Evolutionary conservation across 148 eudicot species (phyloP).

Genomic region (Silene uniflora): DNA sequence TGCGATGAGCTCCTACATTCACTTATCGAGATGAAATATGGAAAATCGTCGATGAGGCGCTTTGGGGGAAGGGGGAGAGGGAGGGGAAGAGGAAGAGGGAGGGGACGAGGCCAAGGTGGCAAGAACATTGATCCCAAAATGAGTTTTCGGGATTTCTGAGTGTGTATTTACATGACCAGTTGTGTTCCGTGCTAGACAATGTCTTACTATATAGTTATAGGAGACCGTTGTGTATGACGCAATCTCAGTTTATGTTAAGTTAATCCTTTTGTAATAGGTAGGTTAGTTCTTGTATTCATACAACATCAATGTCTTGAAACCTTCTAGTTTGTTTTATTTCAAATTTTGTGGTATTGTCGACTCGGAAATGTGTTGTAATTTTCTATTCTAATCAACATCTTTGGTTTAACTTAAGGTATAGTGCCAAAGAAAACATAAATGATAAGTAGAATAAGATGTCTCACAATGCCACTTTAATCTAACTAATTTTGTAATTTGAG

Average conservation of each 20-base stretch:
- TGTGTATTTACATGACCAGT: background rate
- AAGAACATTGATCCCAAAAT: constrained; percentile 69
- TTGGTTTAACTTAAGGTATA: background rate
- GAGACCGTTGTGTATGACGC: background rate
- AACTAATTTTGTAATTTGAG: too few species aligned
- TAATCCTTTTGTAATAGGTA: background rate
- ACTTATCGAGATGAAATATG: constrained; percentile 82
- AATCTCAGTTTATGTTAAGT: background rate
- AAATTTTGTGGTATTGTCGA: background rate
- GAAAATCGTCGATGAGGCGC: constrained; percentile 59
- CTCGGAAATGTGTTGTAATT: too few species aligned
- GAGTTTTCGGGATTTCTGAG: constrained; percentile 87
- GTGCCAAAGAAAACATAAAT: too few species aligned
- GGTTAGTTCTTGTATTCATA: background rate
- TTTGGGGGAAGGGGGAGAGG: constrained; percentile 58
- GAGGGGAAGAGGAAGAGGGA: constrained; percentile 55
- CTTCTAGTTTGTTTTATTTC: background rate
- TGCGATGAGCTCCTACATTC: constrained; percentile 90
- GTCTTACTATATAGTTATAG: background rate
- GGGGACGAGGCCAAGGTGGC: constrained; percentile 66
- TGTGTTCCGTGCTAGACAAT: background rate
- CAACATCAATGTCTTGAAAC: background rate
- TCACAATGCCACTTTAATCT: too few species aligned
- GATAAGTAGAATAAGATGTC: too few species aligned
- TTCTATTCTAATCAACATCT: background rate